Percentiles rank a stretch among this genome's conserved stretches.
phyloP scores from a whole-genome alignment of 2,329 filamentous ascomycete species.

The Alternaria metachromatica region DNA sequence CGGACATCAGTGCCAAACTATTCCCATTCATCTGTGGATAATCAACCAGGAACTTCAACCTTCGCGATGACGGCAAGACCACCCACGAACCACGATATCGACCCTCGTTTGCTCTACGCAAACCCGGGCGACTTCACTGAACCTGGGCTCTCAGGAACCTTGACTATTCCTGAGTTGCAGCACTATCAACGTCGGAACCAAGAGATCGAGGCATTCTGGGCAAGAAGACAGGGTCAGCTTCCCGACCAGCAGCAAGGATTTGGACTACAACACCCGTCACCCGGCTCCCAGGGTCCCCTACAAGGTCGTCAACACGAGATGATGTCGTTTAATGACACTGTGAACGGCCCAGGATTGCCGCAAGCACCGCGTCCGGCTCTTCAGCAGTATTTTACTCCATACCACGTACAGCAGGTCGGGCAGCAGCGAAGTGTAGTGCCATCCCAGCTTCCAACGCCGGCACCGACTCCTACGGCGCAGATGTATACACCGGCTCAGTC shows the following conservation, averaged over 20 bases:
- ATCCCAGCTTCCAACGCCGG: neutral
- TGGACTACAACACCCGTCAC: neutral
- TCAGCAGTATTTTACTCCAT: neutral
- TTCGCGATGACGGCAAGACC: too few species aligned
- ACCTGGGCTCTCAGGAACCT: neutral
- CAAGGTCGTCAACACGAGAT: neutral
- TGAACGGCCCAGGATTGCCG: neutral
- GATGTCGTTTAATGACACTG: neutral
- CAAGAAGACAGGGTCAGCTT: neutral
- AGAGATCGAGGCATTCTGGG: neutral
- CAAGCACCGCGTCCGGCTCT: neutral
- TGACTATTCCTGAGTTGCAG: slow-evolving; percentile 8
- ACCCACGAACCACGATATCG: slow-evolving; percentile 1
- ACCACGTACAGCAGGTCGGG: neutral
- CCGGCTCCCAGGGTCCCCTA: neutral
- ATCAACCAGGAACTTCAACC: neutral
- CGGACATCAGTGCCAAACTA: neutral
- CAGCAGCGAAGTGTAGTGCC: neutral
- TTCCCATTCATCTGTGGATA: neutral
- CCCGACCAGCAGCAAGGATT: neutral
- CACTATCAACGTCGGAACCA: slow-evolving; percentile 13
- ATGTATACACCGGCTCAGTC: neutral
- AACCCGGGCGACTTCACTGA: slow-evolving; percentile 11
- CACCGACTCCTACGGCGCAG: neutral
- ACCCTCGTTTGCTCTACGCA: slow-evolving; percentile 19